Percentiles rank a stretch among this genome's conserved stretches.
phyloP scores from a whole-genome alignment of 2,329 filamentous ascomycete genomes.

The Pezicula rhizophila region DNA sequence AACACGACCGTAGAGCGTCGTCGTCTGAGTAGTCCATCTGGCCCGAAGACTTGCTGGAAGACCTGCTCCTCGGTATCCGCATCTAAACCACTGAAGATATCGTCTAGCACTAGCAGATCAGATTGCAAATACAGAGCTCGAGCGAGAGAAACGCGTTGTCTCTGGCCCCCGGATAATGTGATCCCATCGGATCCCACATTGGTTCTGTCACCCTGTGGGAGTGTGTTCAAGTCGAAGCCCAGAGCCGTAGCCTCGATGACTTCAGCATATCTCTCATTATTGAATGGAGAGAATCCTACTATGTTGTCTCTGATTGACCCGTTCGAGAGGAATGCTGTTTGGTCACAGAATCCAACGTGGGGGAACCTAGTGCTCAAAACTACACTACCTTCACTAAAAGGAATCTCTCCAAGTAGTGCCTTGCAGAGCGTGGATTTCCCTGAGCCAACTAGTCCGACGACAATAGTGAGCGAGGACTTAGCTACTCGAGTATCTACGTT shows the following conservation, averaged over 20 bases:
- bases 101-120: conserved; percentile 12
- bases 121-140: conserved; percentile 3
- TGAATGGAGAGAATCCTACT: conserved; percentile 20
- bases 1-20: conserved; percentile 30
- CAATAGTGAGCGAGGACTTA: conserved; percentile 19
- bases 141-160: conserved; percentile 4
- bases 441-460: conserved; percentile 22
- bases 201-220: conserved; percentile 15
- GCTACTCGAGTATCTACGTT: conserved; percentile 11
- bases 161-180: conserved; percentile 11
- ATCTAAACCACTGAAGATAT: conserved; percentile 20
- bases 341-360: conserved; percentile 34
- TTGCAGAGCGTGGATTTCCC: conserved; percentile 31
- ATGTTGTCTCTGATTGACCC: conserved; percentile 33
- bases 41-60: conserved; percentile 11
- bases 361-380: conserved; percentile 8
- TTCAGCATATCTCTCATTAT: conserved; percentile 20
- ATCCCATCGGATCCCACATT: conserved; percentile 15
- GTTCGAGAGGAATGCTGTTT: conserved; percentile 38
- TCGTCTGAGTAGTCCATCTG: conserved; percentile 7
- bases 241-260: conserved; percentile 19
- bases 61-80: conserved; percentile 7
- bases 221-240: conserved; percentile 14
- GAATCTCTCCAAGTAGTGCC: conserved; percentile 29
- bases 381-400: conserved; percentile 21